These are phyloP conservation scores for Albugo candida DNA, from an alignment of 352 stramenopile genomes.

Conservation along the genomic window DNA sequence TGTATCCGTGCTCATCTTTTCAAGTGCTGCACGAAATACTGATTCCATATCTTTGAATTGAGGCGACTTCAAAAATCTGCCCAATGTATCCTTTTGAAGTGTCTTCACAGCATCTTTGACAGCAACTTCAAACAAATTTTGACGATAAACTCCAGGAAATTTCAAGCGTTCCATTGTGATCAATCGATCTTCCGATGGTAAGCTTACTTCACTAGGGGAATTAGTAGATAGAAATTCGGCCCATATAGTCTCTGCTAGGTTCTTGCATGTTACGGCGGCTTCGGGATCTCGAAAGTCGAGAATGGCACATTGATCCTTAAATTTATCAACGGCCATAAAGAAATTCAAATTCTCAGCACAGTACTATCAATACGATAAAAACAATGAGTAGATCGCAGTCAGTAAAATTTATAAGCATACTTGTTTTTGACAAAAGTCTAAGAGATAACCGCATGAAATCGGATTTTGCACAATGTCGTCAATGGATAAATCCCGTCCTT, in stretches of 20 bases:
- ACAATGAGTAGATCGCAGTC: background rate
- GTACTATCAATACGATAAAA: slow-evolving; percentile 17
- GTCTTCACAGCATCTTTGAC: slow-evolving; percentile 74
- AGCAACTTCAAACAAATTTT: slow-evolving; percentile 67
- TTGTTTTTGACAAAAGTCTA: slow-evolving; percentile 75
- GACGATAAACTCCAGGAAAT: slow-evolving; percentile 42
- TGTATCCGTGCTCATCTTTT: slow-evolving; percentile 41
- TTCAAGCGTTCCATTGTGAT: slow-evolving; percentile 73
- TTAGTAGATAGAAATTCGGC: slow-evolving; percentile 67
- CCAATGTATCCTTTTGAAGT: slow-evolving; percentile 61
- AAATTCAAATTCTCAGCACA: slow-evolving; percentile 74
- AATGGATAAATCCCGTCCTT: slow-evolving; percentile 45
- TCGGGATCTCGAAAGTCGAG: slow-evolving; percentile 65
- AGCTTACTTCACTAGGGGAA: slow-evolving; percentile 65
- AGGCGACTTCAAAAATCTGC: slow-evolving; percentile 50
- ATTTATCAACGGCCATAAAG: slow-evolving; percentile 76
- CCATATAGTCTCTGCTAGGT: slow-evolving; percentile 72
- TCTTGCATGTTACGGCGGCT: slow-evolving; percentile 56
- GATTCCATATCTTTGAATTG: slow-evolving; percentile 62
- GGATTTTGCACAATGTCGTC: slow-evolving; percentile 74
- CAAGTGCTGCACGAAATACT: slow-evolving; percentile 28
- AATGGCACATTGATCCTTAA: slow-evolving; percentile 61
- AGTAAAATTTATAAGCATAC: slow-evolving; percentile 15
- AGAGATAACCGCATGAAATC: slow-evolving; percentile 63
- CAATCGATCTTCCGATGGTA: slow-evolving; percentile 56